Percentiles rank a stretch among this genome's conserved stretches.
Conservation (phyloP, 83 land plant species). For the Thuja plicata region DNA sequence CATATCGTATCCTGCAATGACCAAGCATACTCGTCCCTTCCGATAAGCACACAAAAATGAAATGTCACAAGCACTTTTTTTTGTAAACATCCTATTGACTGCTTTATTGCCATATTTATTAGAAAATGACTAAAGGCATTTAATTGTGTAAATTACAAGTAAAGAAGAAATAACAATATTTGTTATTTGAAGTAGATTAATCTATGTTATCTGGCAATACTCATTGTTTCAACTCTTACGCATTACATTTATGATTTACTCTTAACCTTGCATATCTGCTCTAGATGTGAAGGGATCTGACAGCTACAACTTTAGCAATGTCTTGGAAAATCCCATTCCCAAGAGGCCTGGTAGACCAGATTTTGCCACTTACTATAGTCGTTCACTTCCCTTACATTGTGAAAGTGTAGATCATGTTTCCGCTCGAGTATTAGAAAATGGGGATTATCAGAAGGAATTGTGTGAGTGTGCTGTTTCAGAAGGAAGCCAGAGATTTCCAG, state of each 20-base stretch:
- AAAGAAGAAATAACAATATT: not conserved
- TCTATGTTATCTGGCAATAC: not conserved
- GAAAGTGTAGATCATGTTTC: not conserved
- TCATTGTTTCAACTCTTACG: not conserved
- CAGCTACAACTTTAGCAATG: not conserved
- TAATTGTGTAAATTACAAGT: not conserved
- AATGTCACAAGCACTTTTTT: not conserved
- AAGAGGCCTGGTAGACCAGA: not conserved
- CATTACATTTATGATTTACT: too few species aligned
- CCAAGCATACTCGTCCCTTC: not conserved
- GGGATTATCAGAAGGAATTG: not conserved
- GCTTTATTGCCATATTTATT: not conserved
- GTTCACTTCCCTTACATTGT: not conserved
- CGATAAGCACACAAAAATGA: not conserved
- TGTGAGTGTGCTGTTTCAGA: not conserved
- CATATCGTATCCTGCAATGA: not conserved
- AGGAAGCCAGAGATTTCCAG: not conserved
- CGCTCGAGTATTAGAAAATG: not conserved
- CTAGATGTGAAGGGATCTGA: not conserved
- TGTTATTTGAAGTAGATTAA: not conserved
- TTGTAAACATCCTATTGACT: not conserved
- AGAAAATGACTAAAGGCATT: not conserved
- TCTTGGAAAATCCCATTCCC: not conserved
- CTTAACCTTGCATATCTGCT: not conserved
- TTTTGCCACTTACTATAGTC: not conserved